Conservation (phyloP, 208 protist genomes). For the Angomonas desouzai region DNA sequence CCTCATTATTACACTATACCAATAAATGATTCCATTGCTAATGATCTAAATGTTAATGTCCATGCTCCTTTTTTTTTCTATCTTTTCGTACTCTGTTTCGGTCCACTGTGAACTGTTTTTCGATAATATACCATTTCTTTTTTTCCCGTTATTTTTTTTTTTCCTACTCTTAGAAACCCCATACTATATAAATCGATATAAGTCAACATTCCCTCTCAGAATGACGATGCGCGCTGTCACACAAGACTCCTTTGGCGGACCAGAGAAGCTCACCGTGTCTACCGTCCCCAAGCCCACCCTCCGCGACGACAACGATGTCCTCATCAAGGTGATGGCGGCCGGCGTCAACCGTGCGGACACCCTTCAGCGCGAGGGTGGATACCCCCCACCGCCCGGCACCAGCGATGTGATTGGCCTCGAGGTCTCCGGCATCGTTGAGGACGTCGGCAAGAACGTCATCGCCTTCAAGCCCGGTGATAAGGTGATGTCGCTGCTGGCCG, state of each 20-base stretch:
- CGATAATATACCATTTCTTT: too few species aligned
- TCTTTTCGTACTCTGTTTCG: constrained; percentile 6
- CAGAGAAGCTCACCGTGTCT: constrained; percentile 54
- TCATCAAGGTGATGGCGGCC: constrained; percentile 85
- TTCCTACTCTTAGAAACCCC: too few species aligned
- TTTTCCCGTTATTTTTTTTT: too few species aligned
- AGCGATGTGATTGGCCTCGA: constrained; percentile 88
- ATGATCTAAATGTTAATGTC: too few species aligned
- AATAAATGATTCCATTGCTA: too few species aligned
- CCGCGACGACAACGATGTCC: constrained; percentile 40
- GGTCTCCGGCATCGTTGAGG: constrained; percentile 79
- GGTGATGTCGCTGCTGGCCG: constrained; percentile 82
- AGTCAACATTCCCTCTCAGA: too few species aligned
- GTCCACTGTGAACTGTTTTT: too few species aligned
- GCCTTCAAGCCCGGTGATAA: constrained; percentile 77
- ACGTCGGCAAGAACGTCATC: constrained; percentile 54
- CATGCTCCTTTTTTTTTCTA: constrained; percentile 8
- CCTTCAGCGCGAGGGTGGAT: constrained; percentile 75
- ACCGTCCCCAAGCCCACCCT: constrained; percentile 37
- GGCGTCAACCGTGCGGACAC: constrained; percentile 89
- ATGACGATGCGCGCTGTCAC: constrained; percentile 71
- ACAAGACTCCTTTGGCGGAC: constrained; percentile 65
- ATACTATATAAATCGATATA: too few species aligned
- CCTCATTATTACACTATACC: too few species aligned
- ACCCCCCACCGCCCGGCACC: constrained; percentile 78